phyloP scores from a whole-genome alignment of 306 rosid genomes.

The Ziziphus jujuba region DNA sequence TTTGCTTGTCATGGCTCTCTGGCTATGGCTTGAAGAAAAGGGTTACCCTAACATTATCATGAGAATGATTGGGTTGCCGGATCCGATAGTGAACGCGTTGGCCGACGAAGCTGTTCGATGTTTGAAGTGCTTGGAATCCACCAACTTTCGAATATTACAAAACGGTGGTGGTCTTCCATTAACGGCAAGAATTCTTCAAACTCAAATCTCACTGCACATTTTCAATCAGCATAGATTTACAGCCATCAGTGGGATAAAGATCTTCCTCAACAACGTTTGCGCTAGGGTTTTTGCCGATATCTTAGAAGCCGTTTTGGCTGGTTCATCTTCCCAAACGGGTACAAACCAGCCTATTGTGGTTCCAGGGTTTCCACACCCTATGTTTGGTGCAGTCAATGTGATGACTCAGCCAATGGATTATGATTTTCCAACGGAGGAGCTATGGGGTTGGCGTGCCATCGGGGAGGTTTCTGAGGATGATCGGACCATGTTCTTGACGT shows the following conservation, averaged over 20 bases:
- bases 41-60: constrained; percentile 29
- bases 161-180: constrained; percentile 4
- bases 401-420: constrained; percentile 16
- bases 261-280: constrained; percentile 38
- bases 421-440: constrained; percentile 16
- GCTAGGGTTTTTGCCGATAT: constrained; percentile 53
- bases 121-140: constrained; percentile 35
- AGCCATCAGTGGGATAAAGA: constrained; percentile 40
- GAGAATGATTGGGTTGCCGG: constrained; percentile 13
- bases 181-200: constrained; percentile 30
- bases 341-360: constrained; percentile 15
- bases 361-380: constrained; percentile 52
- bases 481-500: constrained; percentile 62
- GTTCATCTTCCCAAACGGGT: background rate
- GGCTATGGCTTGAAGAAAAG: constrained; percentile 54
- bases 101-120: constrained; percentile 47
- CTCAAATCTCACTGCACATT: constrained; percentile 35
- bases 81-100: constrained; percentile 13
- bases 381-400: constrained; percentile 43
- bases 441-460: constrained; percentile 33
- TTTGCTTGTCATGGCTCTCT: constrained; percentile 50
- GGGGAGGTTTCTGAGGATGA: constrained; percentile 34
- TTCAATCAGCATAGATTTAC: constrained; percentile 33
- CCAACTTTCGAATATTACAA: background rate
- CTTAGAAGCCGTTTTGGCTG: constrained; percentile 25